Percentiles rank a stretch among this genome's conserved stretches.
Conservation (phyloP, 2,329 filamentous ascomycete genomes). For the Aspergillus pseudoglaucus region DNA sequence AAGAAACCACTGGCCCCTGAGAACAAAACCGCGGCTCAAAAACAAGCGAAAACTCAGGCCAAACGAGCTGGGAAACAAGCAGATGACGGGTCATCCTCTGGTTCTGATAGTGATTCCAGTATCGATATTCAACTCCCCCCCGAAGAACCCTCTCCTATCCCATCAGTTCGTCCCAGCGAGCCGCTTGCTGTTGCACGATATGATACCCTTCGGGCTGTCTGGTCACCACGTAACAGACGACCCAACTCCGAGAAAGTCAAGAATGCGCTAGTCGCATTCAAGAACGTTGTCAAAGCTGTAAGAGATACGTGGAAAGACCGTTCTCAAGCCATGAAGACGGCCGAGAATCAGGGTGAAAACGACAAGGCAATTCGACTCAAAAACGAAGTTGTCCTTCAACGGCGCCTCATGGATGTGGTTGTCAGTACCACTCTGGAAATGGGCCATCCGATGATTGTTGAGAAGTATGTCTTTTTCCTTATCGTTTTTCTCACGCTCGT, state of each 20-base stretch:
- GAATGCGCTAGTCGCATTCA: constrained; percentile 49
- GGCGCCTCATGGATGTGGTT: constrained; percentile 50
- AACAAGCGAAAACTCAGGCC: constrained; percentile 9
- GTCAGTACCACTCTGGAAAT: constrained; percentile 37
- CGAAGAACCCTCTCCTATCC: constrained; percentile 51
- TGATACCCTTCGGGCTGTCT: constrained; percentile 56
- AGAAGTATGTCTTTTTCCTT: constrained; percentile 41
- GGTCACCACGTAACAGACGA: constrained; percentile 49
- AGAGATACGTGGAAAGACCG: constrained; percentile 57
- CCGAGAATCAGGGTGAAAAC: constrained; percentile 51
- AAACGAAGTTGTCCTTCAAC: constrained; percentile 52
- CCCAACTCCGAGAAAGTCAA: constrained; percentile 48
- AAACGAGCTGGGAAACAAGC: constrained; percentile 22
- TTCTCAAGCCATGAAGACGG: constrained; percentile 49
- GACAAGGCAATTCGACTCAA: constrained; percentile 50
- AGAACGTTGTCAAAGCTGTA: constrained; percentile 54
- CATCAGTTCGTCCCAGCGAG: constrained; percentile 46
- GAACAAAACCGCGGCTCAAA: constrained; percentile 17
- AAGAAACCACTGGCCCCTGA: constrained; percentile 11
- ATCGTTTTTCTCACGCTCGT: constrained; percentile 11
- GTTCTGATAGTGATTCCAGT: constrained; percentile 45
- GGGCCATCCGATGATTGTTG: constrained; percentile 42
- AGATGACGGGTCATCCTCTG: constrained; percentile 29
- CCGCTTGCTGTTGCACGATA: constrained; percentile 50
- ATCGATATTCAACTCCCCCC: constrained; percentile 45